Conservation (phyloP, 805 yeast genomes). For the Pichia eremophila region DNA sequence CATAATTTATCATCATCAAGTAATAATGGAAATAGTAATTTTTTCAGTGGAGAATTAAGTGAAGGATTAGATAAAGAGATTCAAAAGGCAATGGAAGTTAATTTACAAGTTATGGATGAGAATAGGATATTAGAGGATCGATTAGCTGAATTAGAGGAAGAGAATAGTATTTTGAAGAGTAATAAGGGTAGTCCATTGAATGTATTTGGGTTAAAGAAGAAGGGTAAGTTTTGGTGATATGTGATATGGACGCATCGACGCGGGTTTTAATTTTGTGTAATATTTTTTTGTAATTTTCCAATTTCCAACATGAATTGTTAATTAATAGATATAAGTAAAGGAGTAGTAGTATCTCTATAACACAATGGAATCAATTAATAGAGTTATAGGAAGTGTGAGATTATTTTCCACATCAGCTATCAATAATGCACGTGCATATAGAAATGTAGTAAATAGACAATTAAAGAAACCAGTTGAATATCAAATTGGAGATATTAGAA, state of each 20-base stretch:
- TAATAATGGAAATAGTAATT: constrained; percentile 4
- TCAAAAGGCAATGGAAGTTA: constrained; percentile 50
- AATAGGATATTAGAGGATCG: constrained; percentile 50
- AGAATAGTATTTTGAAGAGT: constrained; percentile 7
- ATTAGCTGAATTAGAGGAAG: constrained; percentile 32
- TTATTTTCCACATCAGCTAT: constrained; percentile 12
- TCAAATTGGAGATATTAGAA: constrained; percentile 46
- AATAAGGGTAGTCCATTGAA: not conserved
- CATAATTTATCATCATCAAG: constrained; percentile 21
- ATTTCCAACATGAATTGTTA: too few relatives aligned
- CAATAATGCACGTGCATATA: constrained; percentile 23
- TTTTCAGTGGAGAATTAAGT: constrained; percentile 19
- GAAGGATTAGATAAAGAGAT: constrained; percentile 39
- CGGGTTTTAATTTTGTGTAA: too few relatives aligned
- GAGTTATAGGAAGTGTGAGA: not conserved
- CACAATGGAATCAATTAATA: not conserved
- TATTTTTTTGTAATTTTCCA: too few relatives aligned
- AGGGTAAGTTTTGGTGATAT: constrained; percentile 10
- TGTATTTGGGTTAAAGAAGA: constrained; percentile 6
- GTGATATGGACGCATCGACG: not conserved
- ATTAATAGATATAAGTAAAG: too few relatives aligned
- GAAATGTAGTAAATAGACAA: constrained; percentile 39
- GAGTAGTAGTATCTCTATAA: too few relatives aligned
- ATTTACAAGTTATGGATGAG: constrained; percentile 56
- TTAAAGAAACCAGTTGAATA: constrained; percentile 34